Percentiles rank a stretch among this genome's conserved stretches.
phyloP scores from a whole-genome alignment of 441 rosid genomes.

The Monsonia emarginata region DNA sequence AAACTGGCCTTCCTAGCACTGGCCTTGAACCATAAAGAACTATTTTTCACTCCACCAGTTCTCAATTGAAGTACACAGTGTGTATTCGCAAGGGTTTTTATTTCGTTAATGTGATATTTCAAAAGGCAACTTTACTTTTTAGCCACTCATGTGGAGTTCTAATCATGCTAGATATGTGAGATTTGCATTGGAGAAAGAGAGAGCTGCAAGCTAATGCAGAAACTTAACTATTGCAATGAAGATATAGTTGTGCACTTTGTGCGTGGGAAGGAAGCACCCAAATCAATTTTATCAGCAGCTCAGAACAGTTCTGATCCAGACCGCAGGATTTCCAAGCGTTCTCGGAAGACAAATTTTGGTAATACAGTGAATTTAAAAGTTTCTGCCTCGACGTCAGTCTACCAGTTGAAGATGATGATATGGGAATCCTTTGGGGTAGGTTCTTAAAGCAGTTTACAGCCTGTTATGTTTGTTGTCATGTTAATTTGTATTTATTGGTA shows the following conservation, averaged over 20 bases:
- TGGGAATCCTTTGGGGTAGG: conserved; percentile 99
- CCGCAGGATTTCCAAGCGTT: conserved; percentile 75
- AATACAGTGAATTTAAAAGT: conserved; percentile 65
- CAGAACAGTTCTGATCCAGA: conserved; percentile 57
- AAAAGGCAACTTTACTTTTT: not conserved
- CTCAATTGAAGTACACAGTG: not conserved
- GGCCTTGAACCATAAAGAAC: not conserved
- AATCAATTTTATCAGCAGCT: conserved; percentile 71
- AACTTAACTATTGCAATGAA: conserved; percentile 66
- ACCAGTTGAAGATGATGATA: conserved; percentile 97
- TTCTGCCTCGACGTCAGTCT: conserved; percentile 78
- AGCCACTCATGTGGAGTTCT: conserved; percentile 14
- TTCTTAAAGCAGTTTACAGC: not conserved
- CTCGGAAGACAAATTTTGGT: conserved; percentile 70
- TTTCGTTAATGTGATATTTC: not conserved
- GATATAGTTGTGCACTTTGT: conserved; percentile 68
- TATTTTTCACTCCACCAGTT: not conserved
- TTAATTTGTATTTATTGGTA: not conserved
- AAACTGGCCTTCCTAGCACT: not conserved
- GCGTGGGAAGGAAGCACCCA: conserved; percentile 93
- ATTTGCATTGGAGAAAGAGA: conserved; percentile 93
- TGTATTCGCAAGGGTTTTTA: not conserved
- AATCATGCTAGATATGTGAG: conserved; percentile 56
- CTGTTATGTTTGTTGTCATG: not conserved
- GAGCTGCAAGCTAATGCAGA: conserved; percentile 80